phyloP scores from a whole-genome alignment of 2,329 filamentous ascomycete genomes.

The Diplodia intermedia region DNA sequence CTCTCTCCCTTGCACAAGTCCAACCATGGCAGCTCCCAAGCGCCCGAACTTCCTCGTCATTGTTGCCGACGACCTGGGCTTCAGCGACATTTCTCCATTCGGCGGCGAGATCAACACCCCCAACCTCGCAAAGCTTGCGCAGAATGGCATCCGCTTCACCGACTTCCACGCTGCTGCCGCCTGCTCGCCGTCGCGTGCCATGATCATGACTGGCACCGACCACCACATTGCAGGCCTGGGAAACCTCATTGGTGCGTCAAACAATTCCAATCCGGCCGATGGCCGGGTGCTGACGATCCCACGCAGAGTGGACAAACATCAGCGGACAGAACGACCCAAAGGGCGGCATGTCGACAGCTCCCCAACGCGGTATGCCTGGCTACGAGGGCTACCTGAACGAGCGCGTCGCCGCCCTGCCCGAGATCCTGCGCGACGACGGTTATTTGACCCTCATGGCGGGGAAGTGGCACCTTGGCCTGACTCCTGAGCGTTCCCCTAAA shows the following conservation, averaged over 20 bases:
- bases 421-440: slow-evolving; percentile 64
- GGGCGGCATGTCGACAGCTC: slow-evolving; percentile 59
- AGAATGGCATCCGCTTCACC: slow-evolving; percentile 63
- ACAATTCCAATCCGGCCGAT: too few species aligned
- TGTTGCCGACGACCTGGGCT: slow-evolving; percentile 66
- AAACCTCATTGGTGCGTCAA: slow-evolving; percentile 38
- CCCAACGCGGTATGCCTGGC: slow-evolving; percentile 64
- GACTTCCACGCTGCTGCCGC: slow-evolving; percentile 71
- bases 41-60: slow-evolving; percentile 67
- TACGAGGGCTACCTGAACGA: slow-evolving; percentile 71
- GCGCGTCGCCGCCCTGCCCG: slow-evolving; percentile 63
- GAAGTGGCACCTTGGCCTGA: slow-evolving; percentile 69
- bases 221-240: slow-evolving; percentile 66
- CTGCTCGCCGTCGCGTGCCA: slow-evolving; percentile 69
- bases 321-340: slow-evolving; percentile 61
- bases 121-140: slow-evolving; percentile 60
- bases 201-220: slow-evolving; percentile 71
- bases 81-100: slow-evolving; percentile 65
- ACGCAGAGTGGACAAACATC: slow-evolving; percentile 61
- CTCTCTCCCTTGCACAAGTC: too few species aligned
- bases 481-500: slow-evolving; percentile 62
- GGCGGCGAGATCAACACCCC: slow-evolving; percentile 68
- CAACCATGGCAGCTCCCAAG: slow-evolving; percentile 40
- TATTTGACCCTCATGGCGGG: slow-evolving; percentile 68
- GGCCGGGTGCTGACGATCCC: background rate